These are phyloP conservation scores for Globisporangium solare DNA, from an alignment of 352 stramenopile genomes.

Conservation along the genomic window DNA sequence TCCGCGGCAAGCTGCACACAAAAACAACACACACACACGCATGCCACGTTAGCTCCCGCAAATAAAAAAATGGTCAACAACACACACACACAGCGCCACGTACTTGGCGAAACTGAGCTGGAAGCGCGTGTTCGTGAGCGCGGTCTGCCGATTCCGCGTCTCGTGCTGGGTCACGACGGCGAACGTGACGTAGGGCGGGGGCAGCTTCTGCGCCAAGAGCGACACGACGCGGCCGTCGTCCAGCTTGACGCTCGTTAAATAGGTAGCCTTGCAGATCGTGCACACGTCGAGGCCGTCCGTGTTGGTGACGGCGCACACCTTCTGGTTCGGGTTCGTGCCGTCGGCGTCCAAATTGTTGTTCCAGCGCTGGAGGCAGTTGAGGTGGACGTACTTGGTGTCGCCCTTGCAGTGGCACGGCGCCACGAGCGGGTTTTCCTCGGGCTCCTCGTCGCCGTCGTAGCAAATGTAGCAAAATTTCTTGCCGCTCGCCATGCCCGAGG, in stretches of 20 bases:
- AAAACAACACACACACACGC: constrained; percentile 9
- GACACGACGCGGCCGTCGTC: constrained; percentile 82
- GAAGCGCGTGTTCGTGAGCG: constrained; percentile 90
- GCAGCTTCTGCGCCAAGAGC: constrained; percentile 82
- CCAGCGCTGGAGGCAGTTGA: constrained; percentile 91
- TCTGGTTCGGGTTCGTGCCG: constrained; percentile 75
- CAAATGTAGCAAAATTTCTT: constrained; percentile 92
- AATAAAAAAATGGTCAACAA: too few species aligned
- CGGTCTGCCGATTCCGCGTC: constrained; percentile 71
- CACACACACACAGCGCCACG: too few species aligned
- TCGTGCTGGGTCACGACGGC: constrained; percentile 90
- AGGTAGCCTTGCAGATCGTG: constrained; percentile 90
- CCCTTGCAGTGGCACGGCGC: constrained; percentile 90
- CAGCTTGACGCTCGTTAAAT: constrained; percentile 86
- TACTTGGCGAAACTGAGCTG: constrained; percentile 90
- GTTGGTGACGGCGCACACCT: constrained; percentile 88
- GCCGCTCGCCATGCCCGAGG: constrained; percentile 26
- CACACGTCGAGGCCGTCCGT: constrained; percentile 86
- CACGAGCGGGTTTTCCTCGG: constrained; percentile 83
- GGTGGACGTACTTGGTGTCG: constrained; percentile 90
- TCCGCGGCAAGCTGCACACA: constrained; percentile 50
- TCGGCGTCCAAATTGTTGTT: constrained; percentile 86
- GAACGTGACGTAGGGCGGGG: constrained; percentile 89
- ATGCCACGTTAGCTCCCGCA: constrained; percentile 6
- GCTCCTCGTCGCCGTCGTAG: constrained; percentile 88